These are phyloP conservation scores for Fraxinus greggii DNA, from an alignment of 305 asterid genomes.

Conservation along the genomic window DNA sequence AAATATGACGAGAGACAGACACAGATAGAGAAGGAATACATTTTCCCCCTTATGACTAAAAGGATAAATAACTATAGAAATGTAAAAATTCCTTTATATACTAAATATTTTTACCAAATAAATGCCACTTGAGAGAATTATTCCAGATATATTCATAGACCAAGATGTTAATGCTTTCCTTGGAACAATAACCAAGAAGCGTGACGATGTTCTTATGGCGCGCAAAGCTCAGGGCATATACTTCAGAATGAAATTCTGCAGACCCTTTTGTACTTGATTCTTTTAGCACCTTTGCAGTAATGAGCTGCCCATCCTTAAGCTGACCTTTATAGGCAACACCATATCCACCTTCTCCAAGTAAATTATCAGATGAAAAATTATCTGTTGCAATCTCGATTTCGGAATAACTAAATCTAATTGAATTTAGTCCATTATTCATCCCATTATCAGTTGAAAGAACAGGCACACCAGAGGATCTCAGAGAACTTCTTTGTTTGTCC, in stretches of 20 bases:
- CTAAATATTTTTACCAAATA: slow-evolving; percentile 53
- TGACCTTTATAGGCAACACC: slow-evolving; percentile 60
- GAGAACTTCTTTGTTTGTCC: neutral
- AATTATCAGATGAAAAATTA: slow-evolving; percentile 52
- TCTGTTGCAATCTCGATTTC: slow-evolving; percentile 59
- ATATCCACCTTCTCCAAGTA: slow-evolving; percentile 65
- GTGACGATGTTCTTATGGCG: slow-evolving; percentile 65
- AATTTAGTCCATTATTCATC: slow-evolving; percentile 35
- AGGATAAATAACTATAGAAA: neutral
- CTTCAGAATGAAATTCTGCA: slow-evolving; percentile 50
- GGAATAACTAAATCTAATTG: slow-evolving; percentile 49
- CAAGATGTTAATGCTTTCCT: slow-evolving; percentile 49
- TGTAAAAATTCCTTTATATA: neutral
- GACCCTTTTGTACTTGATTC: slow-evolving; percentile 47
- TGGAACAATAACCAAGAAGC: slow-evolving; percentile 63
- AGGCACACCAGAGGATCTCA: slow-evolving; percentile 30
- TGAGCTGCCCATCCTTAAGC: slow-evolving; percentile 58
- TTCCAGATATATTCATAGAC: slow-evolving; percentile 65
- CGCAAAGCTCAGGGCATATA: slow-evolving; percentile 45
- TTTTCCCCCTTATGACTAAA: neutral
- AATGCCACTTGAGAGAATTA: slow-evolving; percentile 71
- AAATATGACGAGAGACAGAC: neutral
- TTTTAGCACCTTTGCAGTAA: slow-evolving; percentile 59
- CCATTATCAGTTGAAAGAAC: slow-evolving; percentile 41
- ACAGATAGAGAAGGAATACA: neutral